These are phyloP conservation scores for Globisporangium emineosum DNA, from an alignment of 352 stramenopile species.

Conservation along the genomic window DNA sequence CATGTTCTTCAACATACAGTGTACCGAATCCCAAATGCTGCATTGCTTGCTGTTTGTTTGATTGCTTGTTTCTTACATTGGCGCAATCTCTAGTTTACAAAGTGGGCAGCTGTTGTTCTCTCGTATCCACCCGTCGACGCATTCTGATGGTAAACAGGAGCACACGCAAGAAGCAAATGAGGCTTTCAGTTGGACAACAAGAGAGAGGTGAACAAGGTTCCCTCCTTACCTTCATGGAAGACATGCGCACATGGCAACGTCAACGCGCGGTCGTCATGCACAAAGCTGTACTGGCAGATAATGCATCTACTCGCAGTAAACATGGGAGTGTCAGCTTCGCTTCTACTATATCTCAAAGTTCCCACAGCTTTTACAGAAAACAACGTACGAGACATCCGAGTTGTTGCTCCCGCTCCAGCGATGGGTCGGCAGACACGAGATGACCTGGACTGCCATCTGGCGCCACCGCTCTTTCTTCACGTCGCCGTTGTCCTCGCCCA, in stretches of 20 bases:
- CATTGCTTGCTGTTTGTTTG: neutral
- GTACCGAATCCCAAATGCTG: neutral
- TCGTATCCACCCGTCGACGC: conserved; percentile 62
- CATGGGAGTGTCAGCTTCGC: conserved; percentile 4
- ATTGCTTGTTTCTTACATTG: conserved; percentile 17
- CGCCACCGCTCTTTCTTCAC: conserved; percentile 78
- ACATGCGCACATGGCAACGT: conserved; percentile 73
- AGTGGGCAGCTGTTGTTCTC: conserved; percentile 81
- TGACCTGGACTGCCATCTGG: conserved; percentile 51
- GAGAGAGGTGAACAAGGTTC: neutral
- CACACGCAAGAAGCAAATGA: neutral
- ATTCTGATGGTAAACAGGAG: conserved; percentile 32
- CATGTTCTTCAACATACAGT: neutral
- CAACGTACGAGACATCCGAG: conserved; percentile 59
- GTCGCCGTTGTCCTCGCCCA: conserved; percentile 69
- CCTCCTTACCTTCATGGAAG: conserved; percentile 58
- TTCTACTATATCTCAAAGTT: neutral
- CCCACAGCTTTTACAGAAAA: neutral
- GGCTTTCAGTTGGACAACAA: neutral
- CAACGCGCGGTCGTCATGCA: conserved; percentile 48
- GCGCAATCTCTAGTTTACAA: conserved; percentile 62
- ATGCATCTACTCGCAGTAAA: conserved; percentile 41
- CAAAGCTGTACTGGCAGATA: conserved; percentile 70
- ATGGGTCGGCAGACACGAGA: conserved; percentile 65
- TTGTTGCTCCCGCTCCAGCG: conserved; percentile 37